A percentile compares a stretch with the other conserved stretches of the same genome.
Conservation (phyloP, 2,329 filamentous ascomycete species). For the Epichloe glyceriae region DNA sequence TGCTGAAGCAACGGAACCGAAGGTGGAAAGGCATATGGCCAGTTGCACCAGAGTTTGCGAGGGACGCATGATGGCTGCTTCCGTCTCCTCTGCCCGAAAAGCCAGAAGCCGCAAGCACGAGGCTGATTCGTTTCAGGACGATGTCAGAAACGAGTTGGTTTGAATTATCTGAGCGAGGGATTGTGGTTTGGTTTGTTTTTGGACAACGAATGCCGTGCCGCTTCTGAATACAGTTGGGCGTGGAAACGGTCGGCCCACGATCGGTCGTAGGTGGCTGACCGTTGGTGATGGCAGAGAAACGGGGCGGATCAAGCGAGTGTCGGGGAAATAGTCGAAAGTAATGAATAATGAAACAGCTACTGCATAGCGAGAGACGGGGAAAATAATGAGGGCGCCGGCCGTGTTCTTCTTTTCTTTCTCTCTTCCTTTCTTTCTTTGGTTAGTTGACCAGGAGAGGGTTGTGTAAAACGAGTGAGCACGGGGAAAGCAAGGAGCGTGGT, state of each 20-base stretch:
- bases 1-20: conserved; percentile 36
- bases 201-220: background rate
- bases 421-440: background rate
- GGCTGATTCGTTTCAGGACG: background rate
- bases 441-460: conserved; percentile 1
- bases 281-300: background rate
- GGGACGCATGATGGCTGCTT: conserved; percentile 29
- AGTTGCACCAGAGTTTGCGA: conserved; percentile 32
- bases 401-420: background rate
- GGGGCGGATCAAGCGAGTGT: conserved; percentile 6
- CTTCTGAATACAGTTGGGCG: background rate
- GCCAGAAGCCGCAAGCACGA: background rate
- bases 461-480: background rate
- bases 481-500: background rate
- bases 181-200: background rate
- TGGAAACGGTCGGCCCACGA: conserved; percentile 1
- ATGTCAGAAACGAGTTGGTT: background rate
- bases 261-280: conserved; percentile 3
- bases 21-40: conserved; percentile 36
- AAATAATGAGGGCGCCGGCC: conserved; percentile 4
- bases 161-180: background rate
- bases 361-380: conserved; percentile 10
- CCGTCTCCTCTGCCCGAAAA: background rate
- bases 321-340: conserved; percentile 4
- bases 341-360: background rate